phyloP scores from a whole-genome alignment of 805 yeast species.

The Candida sphagnicola region DNA sequence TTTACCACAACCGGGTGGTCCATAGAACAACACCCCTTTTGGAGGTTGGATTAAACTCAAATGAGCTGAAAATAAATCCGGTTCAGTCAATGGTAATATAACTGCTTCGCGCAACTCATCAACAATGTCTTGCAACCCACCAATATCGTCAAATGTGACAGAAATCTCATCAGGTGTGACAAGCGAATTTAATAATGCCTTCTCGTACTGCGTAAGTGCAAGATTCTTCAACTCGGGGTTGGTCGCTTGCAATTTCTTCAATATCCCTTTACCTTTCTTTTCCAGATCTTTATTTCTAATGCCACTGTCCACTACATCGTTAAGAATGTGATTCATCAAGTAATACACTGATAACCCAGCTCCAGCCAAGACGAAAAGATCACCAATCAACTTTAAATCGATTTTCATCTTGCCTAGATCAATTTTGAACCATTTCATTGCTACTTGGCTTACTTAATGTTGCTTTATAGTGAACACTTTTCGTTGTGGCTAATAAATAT shows the following conservation, averaged over 20 bases:
- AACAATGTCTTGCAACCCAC: constrained; percentile 80
- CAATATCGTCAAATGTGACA: constrained; percentile 76
- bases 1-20: constrained; percentile 98
- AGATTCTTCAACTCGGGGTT: constrained; percentile 57
- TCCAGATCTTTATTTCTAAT: constrained; percentile 54
- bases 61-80: constrained; percentile 68
- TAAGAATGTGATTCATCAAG: constrained; percentile 41
- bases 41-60: constrained; percentile 79
- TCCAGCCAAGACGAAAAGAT: constrained; percentile 42
- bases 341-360: constrained; percentile 72
- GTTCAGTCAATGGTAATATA: constrained; percentile 73
- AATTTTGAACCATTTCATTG: constrained; percentile 15
- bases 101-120: constrained; percentile 87
- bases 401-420: constrained; percentile 36
- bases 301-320: constrained; percentile 29
- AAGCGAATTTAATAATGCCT: constrained; percentile 68
- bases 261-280: constrained; percentile 50
- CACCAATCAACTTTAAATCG: constrained; percentile 40
- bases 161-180: constrained; percentile 81
- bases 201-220: constrained; percentile 69
- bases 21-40: constrained; percentile 86
- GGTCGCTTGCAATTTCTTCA: constrained; percentile 32
- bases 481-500: too few species aligned
- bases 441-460: too few species aligned
- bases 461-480: too few species aligned